A percentile compares a stretch with the other conserved stretches of the same genome.
Conservation (phyloP, 139 green algal genomes). For the Chlorella vulgaris region DNA sequence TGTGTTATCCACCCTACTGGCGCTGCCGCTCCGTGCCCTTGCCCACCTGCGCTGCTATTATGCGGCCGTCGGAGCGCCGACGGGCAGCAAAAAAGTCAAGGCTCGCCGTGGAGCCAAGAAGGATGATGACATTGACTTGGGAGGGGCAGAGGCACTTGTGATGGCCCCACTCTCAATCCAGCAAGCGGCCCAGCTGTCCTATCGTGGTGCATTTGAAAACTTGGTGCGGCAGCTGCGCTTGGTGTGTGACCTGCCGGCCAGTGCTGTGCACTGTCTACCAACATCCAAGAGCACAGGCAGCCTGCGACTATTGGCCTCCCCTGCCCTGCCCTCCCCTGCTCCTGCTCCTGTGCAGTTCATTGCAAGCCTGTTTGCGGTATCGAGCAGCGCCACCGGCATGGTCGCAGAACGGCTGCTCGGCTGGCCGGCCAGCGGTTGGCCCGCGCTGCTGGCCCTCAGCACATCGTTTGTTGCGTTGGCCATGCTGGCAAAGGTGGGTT, state of each 20-base stretch:
- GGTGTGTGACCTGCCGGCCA: too few species aligned
- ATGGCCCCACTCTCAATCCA: neutral
- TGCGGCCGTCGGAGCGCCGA: neutral
- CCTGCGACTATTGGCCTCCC: too few species aligned
- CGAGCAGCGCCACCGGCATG: neutral
- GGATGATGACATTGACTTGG: conserved; percentile 18
- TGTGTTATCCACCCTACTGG: neutral
- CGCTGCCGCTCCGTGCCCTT: neutral
- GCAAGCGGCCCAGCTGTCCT: neutral
- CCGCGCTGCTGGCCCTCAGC: neutral
- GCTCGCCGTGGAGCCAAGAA: neutral
- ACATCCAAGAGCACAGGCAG: too few species aligned
- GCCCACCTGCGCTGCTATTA: conserved; percentile 24
- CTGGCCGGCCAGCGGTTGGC: neutral
- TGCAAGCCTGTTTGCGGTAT: neutral
- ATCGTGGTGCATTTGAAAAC: conserved; percentile 7
- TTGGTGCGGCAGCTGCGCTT: conserved; percentile 1
- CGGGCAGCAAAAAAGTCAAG: neutral
- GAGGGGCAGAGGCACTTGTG: conserved; percentile 17
- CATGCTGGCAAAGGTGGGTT: conserved; percentile 9
- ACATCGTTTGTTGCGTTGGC: neutral
- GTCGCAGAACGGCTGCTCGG: conserved; percentile 12
- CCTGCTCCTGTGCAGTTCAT: neutral
- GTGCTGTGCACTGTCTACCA: too few species aligned
- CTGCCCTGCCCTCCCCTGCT: neutral